Evolutionary conservation across 306 rosid species (phyloP).

Genomic region (Arachis stenosperma): DNA sequence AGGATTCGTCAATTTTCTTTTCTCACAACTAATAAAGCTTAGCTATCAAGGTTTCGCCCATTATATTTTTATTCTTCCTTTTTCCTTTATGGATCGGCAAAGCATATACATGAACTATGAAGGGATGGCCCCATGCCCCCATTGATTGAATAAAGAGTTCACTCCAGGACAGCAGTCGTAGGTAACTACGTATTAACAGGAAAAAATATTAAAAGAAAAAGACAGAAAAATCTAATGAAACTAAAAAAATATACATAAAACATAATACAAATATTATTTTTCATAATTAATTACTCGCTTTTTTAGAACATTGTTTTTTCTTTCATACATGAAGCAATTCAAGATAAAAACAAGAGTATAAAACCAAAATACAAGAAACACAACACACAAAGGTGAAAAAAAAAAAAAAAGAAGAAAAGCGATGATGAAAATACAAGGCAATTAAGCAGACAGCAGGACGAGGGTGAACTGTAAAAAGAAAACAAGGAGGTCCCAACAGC

Average conservation of each 20-base stretch:
- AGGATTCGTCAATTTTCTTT: too few species aligned
- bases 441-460: conserved; percentile 38
- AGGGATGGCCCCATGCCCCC: too few species aligned
- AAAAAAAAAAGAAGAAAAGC: conserved; percentile 9
- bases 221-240: background rate
- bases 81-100: background rate
- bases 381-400: background rate
- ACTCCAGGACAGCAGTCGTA: background rate
- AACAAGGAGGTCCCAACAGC: background rate
- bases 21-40: too few species aligned
- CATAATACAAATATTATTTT: background rate
- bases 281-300: background rate
- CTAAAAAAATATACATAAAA: background rate
- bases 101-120: too few species aligned
- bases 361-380: conserved; percentile 5
- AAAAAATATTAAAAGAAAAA: too few species aligned
- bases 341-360: background rate
- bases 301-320: background rate
- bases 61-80: background rate
- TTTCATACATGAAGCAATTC: background rate
- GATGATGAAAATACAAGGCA: background rate
- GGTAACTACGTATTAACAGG: too few species aligned
- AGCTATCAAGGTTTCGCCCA: too few species aligned
- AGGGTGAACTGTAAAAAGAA: background rate
- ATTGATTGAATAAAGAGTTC: background rate